Evolutionary conservation across 768 basidiomycete species (phyloP), one percentile per base, ranked within the genome.

Genomic region (Boletus tylopilopsis): DNA sequence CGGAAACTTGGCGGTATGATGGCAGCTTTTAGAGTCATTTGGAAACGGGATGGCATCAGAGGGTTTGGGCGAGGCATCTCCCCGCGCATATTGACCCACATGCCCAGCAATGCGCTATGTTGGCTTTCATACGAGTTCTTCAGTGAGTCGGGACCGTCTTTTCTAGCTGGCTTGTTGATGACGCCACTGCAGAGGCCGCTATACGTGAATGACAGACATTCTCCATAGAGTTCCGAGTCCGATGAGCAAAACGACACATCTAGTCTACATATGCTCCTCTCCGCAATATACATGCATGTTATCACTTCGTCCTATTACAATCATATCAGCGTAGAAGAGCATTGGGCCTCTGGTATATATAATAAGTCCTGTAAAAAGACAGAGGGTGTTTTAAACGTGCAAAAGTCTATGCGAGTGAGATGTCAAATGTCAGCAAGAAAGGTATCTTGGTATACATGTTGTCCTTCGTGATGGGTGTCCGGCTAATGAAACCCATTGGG

Each of bases 41-140:
- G 87, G 86, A 71, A 69, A 60, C 75, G 89, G 57, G 90, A 98
- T 53, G 95, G 96, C 6, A 38, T 87, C 22, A 86, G 75, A 62
- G 96, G 96, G 0, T 92, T 98, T 62, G 74, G 76, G 45, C 76
- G 96, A 58, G 96, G 96, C 22, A 72, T 98, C 60, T 78, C 91
- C 45, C 96, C 96, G 7, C 81, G 96, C 39, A 84, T 99, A 44
- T 72, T 98, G 68, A 95, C 94, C 22, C 90, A 89, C 61, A 90
- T 97, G 84, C 96, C 96, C 6, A 94, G 90, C 64, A 96, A 95
- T 45, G 96, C 96, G 10, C 76, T 99, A 42, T 95, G 90, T 70
- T 99, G 95, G 96, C 74, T 94, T 66, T 94, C 93, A 45, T 94
- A 97, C 63, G 94, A 97, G 70, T 96, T 95, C 73, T 96, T 96